phyloP scores from a whole-genome alignment of 192 early-diverging fungal species.

The Coemansia sp. region DNA sequence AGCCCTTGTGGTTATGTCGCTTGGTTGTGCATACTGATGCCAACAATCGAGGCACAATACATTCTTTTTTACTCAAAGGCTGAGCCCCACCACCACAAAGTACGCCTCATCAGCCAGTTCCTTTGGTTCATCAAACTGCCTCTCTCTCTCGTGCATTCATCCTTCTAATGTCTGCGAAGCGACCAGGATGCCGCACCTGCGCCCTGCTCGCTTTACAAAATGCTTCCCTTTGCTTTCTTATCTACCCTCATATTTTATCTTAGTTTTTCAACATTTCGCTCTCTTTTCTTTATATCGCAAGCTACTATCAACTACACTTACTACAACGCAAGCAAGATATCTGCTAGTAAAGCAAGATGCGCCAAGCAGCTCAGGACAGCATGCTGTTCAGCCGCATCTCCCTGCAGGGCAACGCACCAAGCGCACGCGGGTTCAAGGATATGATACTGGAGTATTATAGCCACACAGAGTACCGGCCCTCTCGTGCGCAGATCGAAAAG shows the following conservation, averaged over 20 bases:
- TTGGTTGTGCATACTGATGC: neutral
- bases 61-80: neutral
- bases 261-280: neutral
- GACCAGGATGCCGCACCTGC: neutral
- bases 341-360: neutral
- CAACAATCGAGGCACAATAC: neutral
- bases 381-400: constrained; percentile 45
- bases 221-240: neutral
- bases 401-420: constrained; percentile 23
- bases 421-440: constrained; percentile 17
- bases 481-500: constrained; percentile 33
- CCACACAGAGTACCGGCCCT: constrained; percentile 47
- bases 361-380: constrained; percentile 30
- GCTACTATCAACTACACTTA: neutral
- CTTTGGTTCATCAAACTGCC: neutral
- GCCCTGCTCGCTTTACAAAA: neutral
- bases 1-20: neutral
- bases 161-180: neutral
- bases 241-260: neutral
- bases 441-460: constrained; percentile 46
- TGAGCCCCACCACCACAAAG: neutral
- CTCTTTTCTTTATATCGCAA: neutral
- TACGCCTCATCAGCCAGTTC: neutral
- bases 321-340: neutral
- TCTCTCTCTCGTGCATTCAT: neutral